Percentiles rank a stretch among this genome's conserved stretches.
These are phyloP conservation scores for Nidula microcarpa DNA, from an alignment of 768 basidiomycete species.

Conservation along the genomic window DNA sequence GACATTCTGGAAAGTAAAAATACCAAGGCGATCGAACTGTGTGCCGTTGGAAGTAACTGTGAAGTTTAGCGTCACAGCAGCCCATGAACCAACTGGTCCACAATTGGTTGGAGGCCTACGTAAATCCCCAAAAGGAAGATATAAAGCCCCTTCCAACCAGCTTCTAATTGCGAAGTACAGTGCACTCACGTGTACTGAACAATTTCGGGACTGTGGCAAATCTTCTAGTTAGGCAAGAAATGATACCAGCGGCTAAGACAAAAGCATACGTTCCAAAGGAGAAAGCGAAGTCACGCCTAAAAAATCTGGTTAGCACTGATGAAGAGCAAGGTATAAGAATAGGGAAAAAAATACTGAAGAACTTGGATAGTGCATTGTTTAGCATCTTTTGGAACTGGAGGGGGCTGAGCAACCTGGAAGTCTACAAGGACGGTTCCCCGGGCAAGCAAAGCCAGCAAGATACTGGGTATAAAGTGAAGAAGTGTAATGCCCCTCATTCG, in stretches of 20 bases:
- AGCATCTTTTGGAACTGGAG: constrained; percentile 56
- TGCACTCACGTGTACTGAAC: constrained; percentile 51
- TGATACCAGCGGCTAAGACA: neutral
- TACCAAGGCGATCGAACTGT: constrained; percentile 69
- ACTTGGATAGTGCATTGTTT: constrained; percentile 65
- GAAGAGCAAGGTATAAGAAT: neutral
- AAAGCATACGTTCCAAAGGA: constrained; percentile 60
- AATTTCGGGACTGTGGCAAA: constrained; percentile 49
- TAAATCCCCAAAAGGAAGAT: neutral
- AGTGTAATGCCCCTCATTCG: neutral
- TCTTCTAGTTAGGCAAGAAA: neutral
- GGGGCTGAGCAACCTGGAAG: constrained; percentile 76
- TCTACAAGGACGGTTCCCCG: constrained; percentile 47
- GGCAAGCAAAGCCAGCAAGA: constrained; percentile 1
- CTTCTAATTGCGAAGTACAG: neutral
- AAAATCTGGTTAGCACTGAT: constrained; percentile 1
- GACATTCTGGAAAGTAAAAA: constrained; percentile 74
- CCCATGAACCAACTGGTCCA: constrained; percentile 69
- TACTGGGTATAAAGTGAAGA: neutral
- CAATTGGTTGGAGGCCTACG: constrained; percentile 69
- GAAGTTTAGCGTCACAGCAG: constrained; percentile 71
- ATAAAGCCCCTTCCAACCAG: neutral
- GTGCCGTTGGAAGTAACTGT: constrained; percentile 78
- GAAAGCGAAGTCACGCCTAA: constrained; percentile 67
- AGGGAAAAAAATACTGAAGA: constrained; percentile 38